Percentiles rank a stretch among this genome's conserved stretches.
Conservation (phyloP, 306 rosid species). For the Boehmeria nivea region DNA sequence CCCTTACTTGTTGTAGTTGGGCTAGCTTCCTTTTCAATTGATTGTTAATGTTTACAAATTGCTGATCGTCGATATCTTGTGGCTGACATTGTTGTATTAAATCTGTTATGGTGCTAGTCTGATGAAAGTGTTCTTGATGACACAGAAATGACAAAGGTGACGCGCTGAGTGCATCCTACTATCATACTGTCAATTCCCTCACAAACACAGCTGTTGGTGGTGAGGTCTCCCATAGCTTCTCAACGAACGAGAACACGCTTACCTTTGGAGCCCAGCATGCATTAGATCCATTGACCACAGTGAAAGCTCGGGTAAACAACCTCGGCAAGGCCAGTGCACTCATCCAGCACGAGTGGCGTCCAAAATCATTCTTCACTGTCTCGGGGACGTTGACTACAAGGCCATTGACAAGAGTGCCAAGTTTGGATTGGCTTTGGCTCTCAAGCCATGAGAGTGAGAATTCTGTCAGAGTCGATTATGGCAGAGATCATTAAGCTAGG, state of each 20-base stretch:
- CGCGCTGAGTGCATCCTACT: conserved; percentile 68
- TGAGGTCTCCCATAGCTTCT: conserved; percentile 62
- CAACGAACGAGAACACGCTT: conserved; percentile 65
- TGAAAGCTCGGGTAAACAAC: conserved; percentile 72
- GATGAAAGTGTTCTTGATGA: conserved; percentile 12
- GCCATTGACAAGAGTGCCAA: conserved; percentile 86
- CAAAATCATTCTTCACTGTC: conserved; percentile 72
- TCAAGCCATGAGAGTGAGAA: conserved; percentile 66
- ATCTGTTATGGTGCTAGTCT: not conserved
- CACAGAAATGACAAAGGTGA: conserved; percentile 78
- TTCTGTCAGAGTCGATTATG: conserved; percentile 15
- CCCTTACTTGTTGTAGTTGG: no score
- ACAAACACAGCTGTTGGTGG: conserved; percentile 79
- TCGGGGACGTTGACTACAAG: conserved; percentile 90
- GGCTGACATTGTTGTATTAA: not conserved
- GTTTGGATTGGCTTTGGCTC: conserved; percentile 75
- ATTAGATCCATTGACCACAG: conserved; percentile 61
- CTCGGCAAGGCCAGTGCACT: conserved; percentile 67
- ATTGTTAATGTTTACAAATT: no score
- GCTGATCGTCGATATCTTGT: no score
- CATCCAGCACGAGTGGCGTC: conserved; percentile 96
- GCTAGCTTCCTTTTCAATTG: no score
- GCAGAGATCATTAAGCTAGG: conserved; percentile 35
- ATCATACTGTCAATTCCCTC: conserved; percentile 57
- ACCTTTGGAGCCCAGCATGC: conserved; percentile 77